Conservation (phyloP, 345 rosid genomes). For the Moricandia moricandioides region DNA sequence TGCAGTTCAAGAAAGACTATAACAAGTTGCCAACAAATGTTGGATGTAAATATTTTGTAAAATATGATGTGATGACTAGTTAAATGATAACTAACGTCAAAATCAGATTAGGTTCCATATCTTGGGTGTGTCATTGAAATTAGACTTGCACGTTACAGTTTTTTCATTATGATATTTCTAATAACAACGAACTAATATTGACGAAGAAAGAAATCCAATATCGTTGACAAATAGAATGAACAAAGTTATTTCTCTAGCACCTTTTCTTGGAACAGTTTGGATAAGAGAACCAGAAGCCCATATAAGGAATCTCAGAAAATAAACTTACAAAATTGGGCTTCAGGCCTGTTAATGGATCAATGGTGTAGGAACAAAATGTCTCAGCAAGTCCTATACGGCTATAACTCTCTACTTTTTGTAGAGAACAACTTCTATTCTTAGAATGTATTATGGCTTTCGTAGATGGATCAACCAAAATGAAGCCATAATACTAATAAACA, state of each 20-base stretch:
- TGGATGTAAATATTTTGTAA: background rate
- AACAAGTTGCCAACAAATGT: background rate
- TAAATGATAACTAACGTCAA: slow-evolving; percentile 3
- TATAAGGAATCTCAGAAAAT: no score
- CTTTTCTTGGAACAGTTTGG: background rate
- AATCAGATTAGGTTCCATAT: background rate
- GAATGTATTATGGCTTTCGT: no score
- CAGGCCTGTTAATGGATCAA: no score
- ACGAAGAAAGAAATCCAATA: background rate
- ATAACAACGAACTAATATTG: background rate
- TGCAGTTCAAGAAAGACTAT: background rate
- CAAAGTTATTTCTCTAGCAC: no score
- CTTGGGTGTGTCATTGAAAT: slow-evolving; percentile 12
- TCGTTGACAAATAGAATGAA: background rate
- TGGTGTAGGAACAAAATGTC: no score
- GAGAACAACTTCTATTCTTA: no score
- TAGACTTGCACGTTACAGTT: slow-evolving; percentile 20
- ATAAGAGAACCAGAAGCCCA: background rate
- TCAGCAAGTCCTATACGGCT: no score
- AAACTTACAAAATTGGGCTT: no score
- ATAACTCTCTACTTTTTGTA: no score
- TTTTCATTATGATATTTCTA: background rate
- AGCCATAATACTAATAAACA: no score
- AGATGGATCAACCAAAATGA: no score
- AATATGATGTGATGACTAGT: background rate